phyloP scores from a whole-genome alignment of 2,329 filamentous ascomycete genomes.

The Botryotinia globosa region DNA sequence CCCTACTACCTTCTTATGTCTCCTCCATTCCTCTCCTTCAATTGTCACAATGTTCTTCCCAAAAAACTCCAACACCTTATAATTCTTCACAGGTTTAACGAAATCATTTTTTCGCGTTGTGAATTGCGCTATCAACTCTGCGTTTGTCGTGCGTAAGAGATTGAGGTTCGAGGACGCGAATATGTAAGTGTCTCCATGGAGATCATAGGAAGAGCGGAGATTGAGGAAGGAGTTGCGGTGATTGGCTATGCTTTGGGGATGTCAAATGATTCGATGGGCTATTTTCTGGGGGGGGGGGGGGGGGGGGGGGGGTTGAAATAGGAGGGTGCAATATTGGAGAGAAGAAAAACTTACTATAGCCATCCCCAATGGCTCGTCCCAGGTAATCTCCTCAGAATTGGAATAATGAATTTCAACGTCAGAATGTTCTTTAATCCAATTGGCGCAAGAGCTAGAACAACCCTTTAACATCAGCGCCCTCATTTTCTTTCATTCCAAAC shows the following conservation, averaged over 20 bases:
- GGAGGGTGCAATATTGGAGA: neutral
- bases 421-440: slow-evolving; percentile 23
- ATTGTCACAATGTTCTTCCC: slow-evolving; percentile 36
- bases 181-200: slow-evolving; percentile 34
- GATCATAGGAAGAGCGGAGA: slow-evolving; percentile 22
- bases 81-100: slow-evolving; percentile 35
- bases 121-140: slow-evolving; percentile 34
- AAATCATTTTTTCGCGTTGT: slow-evolving; percentile 34
- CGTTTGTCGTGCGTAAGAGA: slow-evolving; percentile 33
- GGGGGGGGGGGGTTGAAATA: no score
- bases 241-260: slow-evolving; percentile 24
- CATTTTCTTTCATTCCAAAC: neutral
- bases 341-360: slow-evolving; percentile 22
- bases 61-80: slow-evolving; percentile 37
- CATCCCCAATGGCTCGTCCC: slow-evolving; percentile 26
- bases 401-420: slow-evolving; percentile 19
- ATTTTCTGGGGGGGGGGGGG: neutral
- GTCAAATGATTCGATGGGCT: slow-evolving; percentile 9
- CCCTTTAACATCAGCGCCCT: neutral
- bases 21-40: slow-evolving; percentile 37
- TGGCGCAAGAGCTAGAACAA: slow-evolving; percentile 4
- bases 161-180: slow-evolving; percentile 28
- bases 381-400: slow-evolving; percentile 22
- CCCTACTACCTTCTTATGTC: slow-evolving; percentile 38
- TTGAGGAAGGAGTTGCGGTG: slow-evolving; percentile 24